phyloP scores from a whole-genome alignment of 1,284 basidiomycete genomes.

The Cutaneotrichosporon dermatis region DNA sequence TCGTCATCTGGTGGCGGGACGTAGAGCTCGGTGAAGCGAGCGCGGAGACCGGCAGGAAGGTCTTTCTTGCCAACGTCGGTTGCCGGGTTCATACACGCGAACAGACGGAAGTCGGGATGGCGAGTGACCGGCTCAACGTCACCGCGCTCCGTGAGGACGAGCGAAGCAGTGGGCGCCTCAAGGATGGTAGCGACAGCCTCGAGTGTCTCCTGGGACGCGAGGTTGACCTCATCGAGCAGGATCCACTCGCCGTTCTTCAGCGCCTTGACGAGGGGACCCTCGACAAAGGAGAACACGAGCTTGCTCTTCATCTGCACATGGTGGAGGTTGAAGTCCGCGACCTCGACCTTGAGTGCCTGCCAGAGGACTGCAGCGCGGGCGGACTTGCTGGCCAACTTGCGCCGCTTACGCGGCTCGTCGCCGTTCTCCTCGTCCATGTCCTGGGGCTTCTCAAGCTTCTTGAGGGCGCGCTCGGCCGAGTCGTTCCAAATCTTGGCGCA shows the following conservation, averaged over 20 bases:
- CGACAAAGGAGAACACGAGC: slow-evolving; percentile 90
- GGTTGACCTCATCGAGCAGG: slow-evolving; percentile 92
- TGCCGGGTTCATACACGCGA: slow-evolving; percentile 99
- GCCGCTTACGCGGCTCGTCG: slow-evolving; percentile 62
- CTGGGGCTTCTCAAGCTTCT: slow-evolving; percentile 45
- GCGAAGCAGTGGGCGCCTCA: slow-evolving; percentile 77
- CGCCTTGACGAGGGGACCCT: slow-evolving; percentile 93
- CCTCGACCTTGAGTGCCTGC: slow-evolving; percentile 66
- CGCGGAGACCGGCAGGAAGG: slow-evolving; percentile 81
- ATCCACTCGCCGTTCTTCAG: slow-evolving; percentile 89
- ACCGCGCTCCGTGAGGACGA: slow-evolving; percentile 91
- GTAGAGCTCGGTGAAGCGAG: slow-evolving; percentile 92
- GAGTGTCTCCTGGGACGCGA: slow-evolving; percentile 89
- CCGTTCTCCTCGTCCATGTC: slow-evolving; percentile 33
- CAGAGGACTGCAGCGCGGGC: slow-evolving; percentile 55
- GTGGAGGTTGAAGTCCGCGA: slow-evolving; percentile 78
- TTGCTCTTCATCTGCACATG: slow-evolving; percentile 79
- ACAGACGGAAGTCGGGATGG: slow-evolving; percentile 91
- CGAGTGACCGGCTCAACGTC: slow-evolving; percentile 84
- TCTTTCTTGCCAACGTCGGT: slow-evolving; percentile 99
- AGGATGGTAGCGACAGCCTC: slow-evolving; percentile 87
- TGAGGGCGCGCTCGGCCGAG: slow-evolving; percentile 48
- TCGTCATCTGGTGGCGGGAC: slow-evolving; percentile 91
- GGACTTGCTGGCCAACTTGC: slow-evolving; percentile 58
- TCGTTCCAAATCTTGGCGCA: slow-evolving; percentile 70